phyloP scores from a whole-genome alignment of 2,329 filamentous ascomycete genomes.

The Arthrobotrys entomopaga region DNA sequence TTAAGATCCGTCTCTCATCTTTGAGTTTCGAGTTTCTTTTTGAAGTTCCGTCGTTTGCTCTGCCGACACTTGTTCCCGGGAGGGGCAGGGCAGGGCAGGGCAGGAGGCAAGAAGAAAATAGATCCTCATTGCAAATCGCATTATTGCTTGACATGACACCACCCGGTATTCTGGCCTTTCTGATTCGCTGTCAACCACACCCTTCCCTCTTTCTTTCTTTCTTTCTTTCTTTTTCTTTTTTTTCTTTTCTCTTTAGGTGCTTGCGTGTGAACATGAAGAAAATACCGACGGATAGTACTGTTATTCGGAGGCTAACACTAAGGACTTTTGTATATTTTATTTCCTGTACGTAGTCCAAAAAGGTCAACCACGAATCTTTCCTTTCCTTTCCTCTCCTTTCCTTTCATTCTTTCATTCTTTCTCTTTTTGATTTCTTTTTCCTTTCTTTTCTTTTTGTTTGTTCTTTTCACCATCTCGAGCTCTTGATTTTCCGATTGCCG shows the following conservation, averaged over 20 bases:
- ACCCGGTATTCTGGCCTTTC: neutral
- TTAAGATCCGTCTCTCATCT: conserved; percentile 9
- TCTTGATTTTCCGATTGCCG: conserved; percentile 33
- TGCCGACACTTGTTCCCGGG: conserved; percentile 43
- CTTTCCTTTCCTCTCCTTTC: neutral
- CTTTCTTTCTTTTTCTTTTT: no score
- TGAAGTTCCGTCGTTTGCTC: neutral
- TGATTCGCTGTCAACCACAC: no score
- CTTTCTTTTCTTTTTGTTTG: neutral
- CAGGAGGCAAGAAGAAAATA: conserved; percentile 2
- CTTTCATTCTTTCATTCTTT: neutral
- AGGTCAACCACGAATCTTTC: no score
- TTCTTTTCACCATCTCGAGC: neutral
- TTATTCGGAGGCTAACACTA: no score
- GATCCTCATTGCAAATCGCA: conserved; percentile 15
- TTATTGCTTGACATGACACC: conserved; percentile 1
- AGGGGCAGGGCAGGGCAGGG: no score
- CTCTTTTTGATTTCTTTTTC: neutral
- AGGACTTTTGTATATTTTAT: no score
- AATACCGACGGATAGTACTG: no score
- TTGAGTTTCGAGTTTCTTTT: no score
- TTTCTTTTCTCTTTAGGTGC: no score
- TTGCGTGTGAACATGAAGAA: no score
- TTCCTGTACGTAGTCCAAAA: no score
- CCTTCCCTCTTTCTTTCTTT: no score